Evolutionary conservation across 139 green algal genomes (phyloP).

Genomic region (Chlorella sp.): DNA sequence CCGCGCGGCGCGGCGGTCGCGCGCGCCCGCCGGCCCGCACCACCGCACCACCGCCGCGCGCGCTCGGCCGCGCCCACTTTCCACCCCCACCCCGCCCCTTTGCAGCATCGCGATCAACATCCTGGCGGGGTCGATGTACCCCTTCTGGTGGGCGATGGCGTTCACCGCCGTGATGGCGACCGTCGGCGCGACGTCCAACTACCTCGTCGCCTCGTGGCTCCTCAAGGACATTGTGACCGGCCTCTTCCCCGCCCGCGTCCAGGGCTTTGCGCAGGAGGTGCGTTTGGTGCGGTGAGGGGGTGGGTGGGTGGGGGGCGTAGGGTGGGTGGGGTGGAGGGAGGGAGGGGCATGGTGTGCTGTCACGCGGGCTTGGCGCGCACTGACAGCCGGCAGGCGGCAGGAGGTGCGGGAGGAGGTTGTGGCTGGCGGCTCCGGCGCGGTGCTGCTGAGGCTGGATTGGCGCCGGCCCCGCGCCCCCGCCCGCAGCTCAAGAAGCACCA

Average conservation of each 20-base stretch:
- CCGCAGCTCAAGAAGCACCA: constrained; percentile 52
- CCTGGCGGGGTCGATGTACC: constrained; percentile 36
- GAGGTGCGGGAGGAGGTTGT: no score
- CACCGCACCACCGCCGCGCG: no score
- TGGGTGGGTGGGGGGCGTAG: background rate
- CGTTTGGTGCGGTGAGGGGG: background rate
- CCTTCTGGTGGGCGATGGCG: constrained; percentile 13
- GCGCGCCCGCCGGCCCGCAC: no score
- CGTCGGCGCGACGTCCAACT: constrained; percentile 31
- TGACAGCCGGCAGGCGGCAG: background rate
- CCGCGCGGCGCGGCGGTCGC: no score
- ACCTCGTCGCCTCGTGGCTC: constrained; percentile 22
- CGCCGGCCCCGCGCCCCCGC: no score
- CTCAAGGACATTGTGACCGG: constrained; percentile 31
- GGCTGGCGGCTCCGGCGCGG: no score
- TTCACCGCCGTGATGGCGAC: constrained; percentile 15
- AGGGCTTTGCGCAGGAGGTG: constrained; percentile 34
- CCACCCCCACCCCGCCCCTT: no score
- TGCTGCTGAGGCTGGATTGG: no score
- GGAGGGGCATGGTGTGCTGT: background rate
- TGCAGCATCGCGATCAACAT: constrained; percentile 34
- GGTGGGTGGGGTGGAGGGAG: background rate
- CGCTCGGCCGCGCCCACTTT: no score
- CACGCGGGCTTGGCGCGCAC: background rate
- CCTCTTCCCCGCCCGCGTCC: constrained; percentile 28